These are phyloP conservation scores for Mortierella sp. DNA, from an alignment of 371 early-diverging fungal species.

Conservation along the genomic window DNA sequence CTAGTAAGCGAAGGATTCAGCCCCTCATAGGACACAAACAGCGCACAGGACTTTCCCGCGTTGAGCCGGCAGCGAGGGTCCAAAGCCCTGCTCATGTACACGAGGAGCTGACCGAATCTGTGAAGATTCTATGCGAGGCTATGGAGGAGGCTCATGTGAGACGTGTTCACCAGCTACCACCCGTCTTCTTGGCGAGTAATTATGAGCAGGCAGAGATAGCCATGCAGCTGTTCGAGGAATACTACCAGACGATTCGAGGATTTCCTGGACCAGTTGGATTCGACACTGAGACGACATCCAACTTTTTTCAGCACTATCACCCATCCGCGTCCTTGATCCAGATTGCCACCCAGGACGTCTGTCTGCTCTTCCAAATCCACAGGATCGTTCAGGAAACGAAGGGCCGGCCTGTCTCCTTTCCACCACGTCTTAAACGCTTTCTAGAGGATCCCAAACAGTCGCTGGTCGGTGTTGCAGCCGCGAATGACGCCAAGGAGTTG, in stretches of 20 bases:
- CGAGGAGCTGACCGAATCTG: constrained; percentile 11
- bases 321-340: constrained; percentile 28
- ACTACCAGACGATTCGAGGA: constrained; percentile 11
- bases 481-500: constrained; percentile 22
- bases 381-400: constrained; percentile 10
- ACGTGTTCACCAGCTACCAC: constrained; percentile 19
- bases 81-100: neutral
- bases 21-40: neutral
- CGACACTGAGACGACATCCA: constrained; percentile 43
- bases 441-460: constrained; percentile 39
- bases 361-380: constrained; percentile 43
- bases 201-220: constrained; percentile 23
- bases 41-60: neutral
- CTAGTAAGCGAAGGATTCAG: constrained; percentile 3
- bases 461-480: constrained; percentile 27
- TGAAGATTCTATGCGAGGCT: constrained; percentile 37
- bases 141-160: constrained; percentile 27
- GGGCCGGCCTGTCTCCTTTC: constrained; percentile 29
- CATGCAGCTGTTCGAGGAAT: constrained; percentile 44
- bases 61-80: neutral
- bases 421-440: constrained; percentile 34
- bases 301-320: neutral
- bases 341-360: constrained; percentile 43
- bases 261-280: constrained; percentile 38
- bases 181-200: constrained; percentile 31